Evolutionary conservation across 495 filamentous ascomycete species (phyloP).

Genomic region (Penicillium ochrochloron): DNA sequence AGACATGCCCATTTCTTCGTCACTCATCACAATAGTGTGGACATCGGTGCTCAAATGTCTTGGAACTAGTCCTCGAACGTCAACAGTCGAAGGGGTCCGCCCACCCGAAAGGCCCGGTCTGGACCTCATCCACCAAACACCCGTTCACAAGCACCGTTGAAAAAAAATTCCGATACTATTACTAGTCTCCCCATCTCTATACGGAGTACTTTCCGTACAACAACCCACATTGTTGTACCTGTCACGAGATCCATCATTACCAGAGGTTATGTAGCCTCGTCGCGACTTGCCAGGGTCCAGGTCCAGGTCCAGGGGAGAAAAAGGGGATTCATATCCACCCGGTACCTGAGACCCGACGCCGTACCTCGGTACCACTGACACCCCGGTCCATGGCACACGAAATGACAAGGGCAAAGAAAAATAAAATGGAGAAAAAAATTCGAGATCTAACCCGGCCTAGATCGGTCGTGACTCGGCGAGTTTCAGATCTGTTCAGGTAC

Average conservation of each 20-base stretch:
- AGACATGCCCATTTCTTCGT: neutral
- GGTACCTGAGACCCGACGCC: conserved; percentile 16
- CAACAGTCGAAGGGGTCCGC: neutral
- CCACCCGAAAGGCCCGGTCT: conserved; percentile 2
- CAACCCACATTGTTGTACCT: neutral
- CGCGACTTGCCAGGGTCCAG: neutral
- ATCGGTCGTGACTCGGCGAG: conserved; percentile 2
- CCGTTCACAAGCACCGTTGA: conserved; percentile 2
- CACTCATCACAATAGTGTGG: neutral
- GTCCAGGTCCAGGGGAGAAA: neutral
- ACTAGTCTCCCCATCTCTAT: neutral
- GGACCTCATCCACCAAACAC: conserved; percentile 3
- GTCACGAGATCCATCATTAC: neutral
- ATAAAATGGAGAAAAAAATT: neutral
- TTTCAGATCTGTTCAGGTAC: conserved; percentile 14
- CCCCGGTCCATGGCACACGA: conserved; percentile 1
- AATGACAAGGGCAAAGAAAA: neutral
- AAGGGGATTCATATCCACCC: conserved; percentile 12
- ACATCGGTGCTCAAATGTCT: neutral
- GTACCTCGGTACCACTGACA: conserved; percentile 4
- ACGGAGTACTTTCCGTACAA: neutral
- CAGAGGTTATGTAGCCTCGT: neutral
- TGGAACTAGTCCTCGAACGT: neutral
- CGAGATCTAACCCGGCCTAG: conserved; percentile 3
- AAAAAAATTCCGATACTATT: neutral